Evolutionary conservation across 441 rosid genomes (phyloP), one percentile per base, ranked within the genome.

Genomic region (Metrosideros polymorpha): DNA sequence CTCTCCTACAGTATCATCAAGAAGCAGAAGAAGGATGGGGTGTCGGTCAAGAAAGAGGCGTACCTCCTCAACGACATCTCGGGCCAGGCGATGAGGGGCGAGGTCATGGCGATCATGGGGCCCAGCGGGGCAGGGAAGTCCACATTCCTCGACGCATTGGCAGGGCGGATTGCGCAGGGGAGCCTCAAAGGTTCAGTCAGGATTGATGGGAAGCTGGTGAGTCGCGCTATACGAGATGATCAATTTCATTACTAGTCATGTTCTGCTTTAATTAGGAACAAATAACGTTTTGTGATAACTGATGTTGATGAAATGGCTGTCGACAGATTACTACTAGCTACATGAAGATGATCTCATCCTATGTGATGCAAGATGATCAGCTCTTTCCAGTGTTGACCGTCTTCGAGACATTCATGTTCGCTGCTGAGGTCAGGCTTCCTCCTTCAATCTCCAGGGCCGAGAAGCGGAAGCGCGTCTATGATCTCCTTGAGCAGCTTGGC

Each of bases 101-200:
- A 96, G 84, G 89, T 96, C 49, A 83, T 95, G 93, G 98, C 98
- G 39, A 94, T 96, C 88, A 93, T 95, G 86, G 98, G 99, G 61
- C 97, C 96, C 52, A 96, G 97, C 61, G 97, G 99, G 66, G 98
- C 99, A 2, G 99, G 98, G 1, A 96, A 96, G 86, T 96, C 98
- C 27, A 96, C 99, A 1, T 94, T 95, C 90, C 93, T 96, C 56
- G 98, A 96, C 84, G 98, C 99, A 3, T 87, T 96, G 79, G 98
- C 98, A 1, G 99, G 98, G 51, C 92, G 97, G 52, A 93, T 94
- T 71, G 97, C 98, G 0, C 92, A 89, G 82, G 96, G 93, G 9
- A 94, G 97, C 45, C 93, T 95, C 66, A 91, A 91, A 88, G 97
- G 99, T 12, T 90, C 97, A 6, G 98, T 96, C 22, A 90, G 92